These are phyloP conservation scores for Psidium friedrichsthalianum DNA, from an alignment of 345 rosid species.

Conservation along the genomic window DNA sequence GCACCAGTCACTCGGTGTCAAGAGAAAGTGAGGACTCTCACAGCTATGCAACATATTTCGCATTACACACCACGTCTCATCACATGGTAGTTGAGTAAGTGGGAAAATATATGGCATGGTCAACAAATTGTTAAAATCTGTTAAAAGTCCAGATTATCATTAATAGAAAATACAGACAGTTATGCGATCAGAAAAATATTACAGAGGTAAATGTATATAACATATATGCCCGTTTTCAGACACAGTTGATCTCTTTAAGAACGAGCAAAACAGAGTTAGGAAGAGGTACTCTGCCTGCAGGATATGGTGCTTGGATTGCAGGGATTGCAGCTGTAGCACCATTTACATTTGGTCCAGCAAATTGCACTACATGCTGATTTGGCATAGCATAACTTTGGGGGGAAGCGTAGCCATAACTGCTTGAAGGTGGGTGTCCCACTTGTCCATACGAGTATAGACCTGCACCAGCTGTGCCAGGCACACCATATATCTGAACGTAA, in stretches of 20 bases:
- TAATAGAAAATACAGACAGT: background rate
- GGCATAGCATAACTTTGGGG: conserved; percentile 7
- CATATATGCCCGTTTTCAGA: background rate
- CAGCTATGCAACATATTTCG: background rate
- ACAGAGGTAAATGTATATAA: background rate
- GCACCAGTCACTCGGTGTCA: background rate
- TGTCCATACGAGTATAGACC: conserved; percentile 16
- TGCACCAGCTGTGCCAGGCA: conserved; percentile 7
- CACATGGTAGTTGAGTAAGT: background rate
- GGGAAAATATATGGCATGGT: background rate
- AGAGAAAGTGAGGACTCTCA: background rate
- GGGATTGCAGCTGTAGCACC: conserved; percentile 14
- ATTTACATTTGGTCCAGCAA: conserved; percentile 10
- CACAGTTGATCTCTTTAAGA: background rate
- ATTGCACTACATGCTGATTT: conserved; percentile 13
- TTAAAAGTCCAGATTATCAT: background rate
- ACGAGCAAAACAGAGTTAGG: background rate
- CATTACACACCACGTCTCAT: background rate
- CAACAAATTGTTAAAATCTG: background rate
- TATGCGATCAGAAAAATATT: background rate
- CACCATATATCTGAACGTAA: conserved; percentile 15
- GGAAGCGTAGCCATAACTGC: conserved; percentile 6
- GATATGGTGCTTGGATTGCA: conserved; percentile 7
- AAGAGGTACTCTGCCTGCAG: conserved; percentile 7
- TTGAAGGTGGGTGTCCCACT: conserved; percentile 8